These are phyloP conservation scores for Lactarius hatsudake DNA, from an alignment of 768 basidiomycete genomes.

Conservation along the genomic window DNA sequence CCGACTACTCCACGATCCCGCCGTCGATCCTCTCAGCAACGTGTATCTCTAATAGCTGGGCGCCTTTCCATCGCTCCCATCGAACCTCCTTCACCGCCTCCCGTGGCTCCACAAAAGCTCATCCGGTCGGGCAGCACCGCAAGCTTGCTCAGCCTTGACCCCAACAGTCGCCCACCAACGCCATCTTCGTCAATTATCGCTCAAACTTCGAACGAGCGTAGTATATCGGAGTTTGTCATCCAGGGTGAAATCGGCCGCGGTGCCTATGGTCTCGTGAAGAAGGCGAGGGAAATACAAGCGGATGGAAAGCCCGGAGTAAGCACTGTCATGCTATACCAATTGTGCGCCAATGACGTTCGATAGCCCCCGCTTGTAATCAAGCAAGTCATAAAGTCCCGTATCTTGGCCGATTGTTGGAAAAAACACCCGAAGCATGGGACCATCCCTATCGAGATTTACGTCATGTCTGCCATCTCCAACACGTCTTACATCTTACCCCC, in stretches of 20 bases:
- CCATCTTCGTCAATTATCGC: constrained; percentile 46
- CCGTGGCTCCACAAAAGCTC: constrained; percentile 58
- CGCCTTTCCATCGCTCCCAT: constrained; percentile 75
- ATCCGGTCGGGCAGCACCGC: constrained; percentile 61
- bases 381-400: constrained; percentile 97
- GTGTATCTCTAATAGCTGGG: constrained; percentile 80
- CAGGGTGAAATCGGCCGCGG: constrained; percentile 89
- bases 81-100: constrained; percentile 67
- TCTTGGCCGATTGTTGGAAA: constrained; percentile 99
- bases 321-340: constrained; percentile 16
- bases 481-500: constrained; percentile 76
- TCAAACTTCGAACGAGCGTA: constrained; percentile 54
- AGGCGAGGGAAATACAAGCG: constrained; percentile 71
- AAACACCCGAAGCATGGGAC: constrained; percentile 92
- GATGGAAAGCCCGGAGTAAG: constrained; percentile 86
- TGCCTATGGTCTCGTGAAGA: constrained; percentile 93
- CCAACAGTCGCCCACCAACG: constrained; percentile 63
- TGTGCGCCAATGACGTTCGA: constrained; percentile 28
- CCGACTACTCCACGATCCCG: constrained; percentile 65
- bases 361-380: constrained; percentile 93
- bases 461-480: constrained; percentile 86
- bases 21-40: constrained; percentile 77
- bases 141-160: constrained; percentile 58
- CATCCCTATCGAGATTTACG: constrained; percentile 96
- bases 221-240: constrained; percentile 82